phyloP scores from a whole-genome alignment of 1,284 basidiomycete species.

The Cutaneotrichosporon sp. region DNA sequence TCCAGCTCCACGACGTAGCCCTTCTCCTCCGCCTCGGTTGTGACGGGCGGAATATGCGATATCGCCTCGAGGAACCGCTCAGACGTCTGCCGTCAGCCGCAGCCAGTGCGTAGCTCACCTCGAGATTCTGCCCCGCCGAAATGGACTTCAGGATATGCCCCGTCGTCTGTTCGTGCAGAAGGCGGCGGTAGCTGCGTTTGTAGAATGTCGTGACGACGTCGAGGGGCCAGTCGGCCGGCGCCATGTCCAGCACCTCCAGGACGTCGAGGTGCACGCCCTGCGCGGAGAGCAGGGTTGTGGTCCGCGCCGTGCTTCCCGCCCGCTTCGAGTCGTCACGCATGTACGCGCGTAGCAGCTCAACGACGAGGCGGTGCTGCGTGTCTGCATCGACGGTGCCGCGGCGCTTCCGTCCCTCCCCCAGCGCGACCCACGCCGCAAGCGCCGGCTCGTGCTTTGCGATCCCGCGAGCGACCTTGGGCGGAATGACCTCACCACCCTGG shows the following conservation, averaged over 20 bases:
- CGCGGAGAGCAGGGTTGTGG: constrained; percentile 66
- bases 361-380: constrained; percentile 59
- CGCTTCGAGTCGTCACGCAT: constrained; percentile 74
- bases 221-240: constrained; percentile 72
- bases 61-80: constrained; percentile 38
- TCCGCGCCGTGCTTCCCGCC: constrained; percentile 58
- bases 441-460: constrained; percentile 44
- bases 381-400: constrained; percentile 54
- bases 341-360: constrained; percentile 70
- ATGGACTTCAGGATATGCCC: constrained; percentile 45
- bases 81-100: constrained; percentile 21
- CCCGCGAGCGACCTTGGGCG: constrained; percentile 57
- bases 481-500: constrained; percentile 64
- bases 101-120: constrained; percentile 10
- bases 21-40: constrained; percentile 9
- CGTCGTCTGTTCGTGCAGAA: constrained; percentile 56
- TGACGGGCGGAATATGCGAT: constrained; percentile 24
- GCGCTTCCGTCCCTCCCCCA: constrained; percentile 50
- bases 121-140: constrained; percentile 44
- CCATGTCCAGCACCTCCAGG: constrained; percentile 64
- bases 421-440: constrained; percentile 57
- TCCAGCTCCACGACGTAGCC: background rate
- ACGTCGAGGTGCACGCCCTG: constrained; percentile 74
- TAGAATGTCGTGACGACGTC: constrained; percentile 69
- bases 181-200: constrained; percentile 66